Base-by-base conservation (phyloP, 2,329 filamentous ascomycete genomes). In the Chrysosporium keratinophilum region DNA sequence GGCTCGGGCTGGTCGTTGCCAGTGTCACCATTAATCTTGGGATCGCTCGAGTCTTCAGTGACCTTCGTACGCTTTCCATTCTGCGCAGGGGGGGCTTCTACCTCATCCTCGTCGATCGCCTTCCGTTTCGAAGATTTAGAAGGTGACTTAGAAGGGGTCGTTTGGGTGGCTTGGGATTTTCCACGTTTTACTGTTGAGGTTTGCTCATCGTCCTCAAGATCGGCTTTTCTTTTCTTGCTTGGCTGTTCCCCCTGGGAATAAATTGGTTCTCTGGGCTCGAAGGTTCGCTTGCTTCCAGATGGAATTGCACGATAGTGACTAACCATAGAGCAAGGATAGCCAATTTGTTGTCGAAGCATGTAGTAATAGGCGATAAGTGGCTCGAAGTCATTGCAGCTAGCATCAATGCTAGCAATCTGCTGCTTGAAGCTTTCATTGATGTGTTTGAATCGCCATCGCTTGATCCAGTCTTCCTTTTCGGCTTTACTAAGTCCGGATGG, bases 391-490 rank as follows among this genome's bases (percentile, higher is more conserved):
- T 61, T 53, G n/a, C 54, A 54, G 20, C 55, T 54, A 7, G 62
- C 58, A 54, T 67, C 62, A 11, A 62, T 42, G 2, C 31, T 41
- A 6, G 60, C 57, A 11, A 67, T 45, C 72, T 59, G 73, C 64
- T 59, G 74, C 72, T 40, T 69, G 68, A 59, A 77, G 67, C 54
- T 57, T 15, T 54, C 50, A 50, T 67, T 67, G 42, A 67, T 56
- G 28, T 62, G 58, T 43, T 59, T 58, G 19, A 65, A 56, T 14
- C 64, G 61, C 55, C 61, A 65, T 37, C 67, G 65, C 52, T 70
- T 69, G 54, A 75, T 71, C 71, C 74, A 78, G 45, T 73, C 68
- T 28, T 66, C 74, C 57, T 75, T 71, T 42, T 77, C 73, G 41
- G 77, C 74, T 52, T 76, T 74, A 12, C 77, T 76, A 6, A 74